Conservation (phyloP, 306 rosid genomes). For the Inga laurina region DNA sequence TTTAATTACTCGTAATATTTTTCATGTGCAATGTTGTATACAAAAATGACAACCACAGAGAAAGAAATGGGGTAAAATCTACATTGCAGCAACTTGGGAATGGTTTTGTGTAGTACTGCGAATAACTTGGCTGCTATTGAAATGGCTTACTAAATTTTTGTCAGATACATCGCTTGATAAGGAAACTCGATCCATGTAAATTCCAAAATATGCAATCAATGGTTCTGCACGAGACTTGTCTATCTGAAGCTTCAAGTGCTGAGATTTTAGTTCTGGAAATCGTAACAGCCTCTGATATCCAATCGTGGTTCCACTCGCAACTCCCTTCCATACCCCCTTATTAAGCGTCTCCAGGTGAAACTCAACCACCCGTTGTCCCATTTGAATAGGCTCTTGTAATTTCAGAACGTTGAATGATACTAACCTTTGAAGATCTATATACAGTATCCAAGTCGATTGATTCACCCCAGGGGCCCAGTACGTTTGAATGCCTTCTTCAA, state of each 20-base stretch:
- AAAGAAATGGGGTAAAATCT: conserved; percentile 4
- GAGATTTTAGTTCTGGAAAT: conserved; percentile 60
- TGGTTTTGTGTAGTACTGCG: conserved; percentile 26
- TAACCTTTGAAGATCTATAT: conserved; percentile 55
- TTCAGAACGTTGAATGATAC: conserved; percentile 73
- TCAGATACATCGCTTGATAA: conserved; percentile 14
- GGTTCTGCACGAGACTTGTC: conserved; percentile 78
- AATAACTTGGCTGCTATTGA: conserved; percentile 45
- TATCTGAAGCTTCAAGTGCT: conserved; percentile 68
- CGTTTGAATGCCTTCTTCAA: conserved; percentile 62
- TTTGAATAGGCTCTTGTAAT: conserved; percentile 87
- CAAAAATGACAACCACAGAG: not conserved
- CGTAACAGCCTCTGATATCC: conserved; percentile 75
- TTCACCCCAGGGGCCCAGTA: conserved; percentile 87
- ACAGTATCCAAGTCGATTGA: conserved; percentile 57
- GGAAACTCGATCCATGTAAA: conserved; percentile 52
- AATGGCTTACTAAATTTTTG: conserved; percentile 2
- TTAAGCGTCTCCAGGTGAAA: conserved; percentile 66
- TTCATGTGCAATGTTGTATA: not conserved
- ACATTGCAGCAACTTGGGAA: conserved; percentile 38
- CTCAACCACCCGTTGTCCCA: conserved; percentile 85
- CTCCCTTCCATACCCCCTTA: conserved; percentile 60
- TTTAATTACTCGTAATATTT: not conserved
- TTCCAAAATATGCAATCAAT: conserved; percentile 52
- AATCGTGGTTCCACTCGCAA: conserved; percentile 67